A percentile compares a stretch with the other conserved stretches of the same genome.
These are phyloP conservation scores for Aspergillus hancockii DNA, from an alignment of 495 filamentous ascomycete genomes.

Conservation along the genomic window DNA sequence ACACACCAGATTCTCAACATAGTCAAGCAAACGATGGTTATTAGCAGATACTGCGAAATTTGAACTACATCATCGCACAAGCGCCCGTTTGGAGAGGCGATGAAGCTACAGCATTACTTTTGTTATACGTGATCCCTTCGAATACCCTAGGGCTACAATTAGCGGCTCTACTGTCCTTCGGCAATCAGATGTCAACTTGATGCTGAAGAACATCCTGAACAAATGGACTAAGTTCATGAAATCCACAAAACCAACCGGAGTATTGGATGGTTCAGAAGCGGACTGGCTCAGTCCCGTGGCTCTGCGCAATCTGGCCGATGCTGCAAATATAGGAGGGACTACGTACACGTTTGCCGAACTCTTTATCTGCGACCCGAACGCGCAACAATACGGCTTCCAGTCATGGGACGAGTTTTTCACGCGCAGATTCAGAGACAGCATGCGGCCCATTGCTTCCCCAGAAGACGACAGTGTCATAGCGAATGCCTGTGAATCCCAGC, in stretches of 20 bases:
- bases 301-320: constrained; percentile 23
- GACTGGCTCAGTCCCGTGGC: constrained; percentile 60
- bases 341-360: background rate
- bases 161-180: constrained; percentile 63
- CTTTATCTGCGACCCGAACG: background rate
- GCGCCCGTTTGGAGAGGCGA: too few species aligned
- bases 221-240: constrained; percentile 62
- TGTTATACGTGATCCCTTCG: too few species aligned
- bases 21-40: too few species aligned
- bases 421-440: constrained; percentile 50
- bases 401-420: constrained; percentile 79
- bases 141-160: constrained; percentile 53
- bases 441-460: constrained; percentile 58
- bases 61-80: too few species aligned
- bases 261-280: constrained; percentile 44
- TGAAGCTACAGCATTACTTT: too few species aligned
- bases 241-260: constrained; percentile 55
- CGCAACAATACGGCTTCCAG: constrained; percentile 43
- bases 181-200: constrained; percentile 65
- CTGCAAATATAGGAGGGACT: constrained; percentile 19
- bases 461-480: constrained; percentile 47
- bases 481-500: constrained; percentile 61
- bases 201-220: constrained; percentile 64
- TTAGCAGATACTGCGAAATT: too few species aligned
- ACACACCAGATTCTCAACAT: too few species aligned